Evolutionary conservation across 768 basidiomycete species (phyloP).

Genomic region (Boletus barrowsii): DNA sequence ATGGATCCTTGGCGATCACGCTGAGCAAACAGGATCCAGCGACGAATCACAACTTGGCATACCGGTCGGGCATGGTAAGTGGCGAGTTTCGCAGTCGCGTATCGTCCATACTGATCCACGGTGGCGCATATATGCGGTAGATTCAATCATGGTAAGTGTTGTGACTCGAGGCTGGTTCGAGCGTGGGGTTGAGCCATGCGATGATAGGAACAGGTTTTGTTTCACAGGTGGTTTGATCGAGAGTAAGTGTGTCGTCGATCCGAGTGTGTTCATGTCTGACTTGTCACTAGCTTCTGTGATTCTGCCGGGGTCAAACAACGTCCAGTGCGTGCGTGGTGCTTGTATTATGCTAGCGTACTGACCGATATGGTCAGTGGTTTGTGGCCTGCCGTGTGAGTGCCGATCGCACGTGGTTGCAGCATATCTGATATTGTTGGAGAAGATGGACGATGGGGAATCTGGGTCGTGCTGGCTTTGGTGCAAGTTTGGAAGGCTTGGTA

Average conservation of each 20-base stretch:
- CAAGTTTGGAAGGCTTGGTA: conserved; percentile 61
- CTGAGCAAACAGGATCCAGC: conserved; percentile 41
- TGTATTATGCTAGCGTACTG: neutral
- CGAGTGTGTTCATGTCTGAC: neutral
- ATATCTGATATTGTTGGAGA: conserved; percentile 10
- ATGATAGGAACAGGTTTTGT: conserved; percentile 63
- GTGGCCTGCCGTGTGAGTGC: conserved; percentile 46
- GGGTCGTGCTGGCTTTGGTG: conserved; percentile 53
- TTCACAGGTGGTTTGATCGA: conserved; percentile 78
- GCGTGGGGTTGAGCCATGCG: neutral
- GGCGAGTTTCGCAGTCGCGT: neutral
- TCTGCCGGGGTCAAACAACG: conserved; percentile 42
- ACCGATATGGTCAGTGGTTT: conserved; percentile 33
- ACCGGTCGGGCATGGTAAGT: conserved; percentile 40
- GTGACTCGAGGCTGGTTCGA: neutral
- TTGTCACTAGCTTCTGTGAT: conserved; percentile 32
- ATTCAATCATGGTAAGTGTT: conserved; percentile 29
- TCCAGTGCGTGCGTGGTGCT: conserved; percentile 22
- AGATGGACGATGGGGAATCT: conserved; percentile 58
- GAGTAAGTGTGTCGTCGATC: conserved; percentile 17
- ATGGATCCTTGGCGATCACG: conserved; percentile 50
- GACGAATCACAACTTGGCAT: conserved; percentile 46
- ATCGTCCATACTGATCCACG: conserved; percentile 23
- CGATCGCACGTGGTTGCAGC: neutral
- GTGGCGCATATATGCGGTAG: conserved; percentile 15